Percentiles rank a stretch among this genome's conserved stretches.
Evolutionary conservation across 2,329 filamentous ascomycete genomes (phyloP).

Genomic region (Ophiocordyceps camponoti-floridani): DNA sequence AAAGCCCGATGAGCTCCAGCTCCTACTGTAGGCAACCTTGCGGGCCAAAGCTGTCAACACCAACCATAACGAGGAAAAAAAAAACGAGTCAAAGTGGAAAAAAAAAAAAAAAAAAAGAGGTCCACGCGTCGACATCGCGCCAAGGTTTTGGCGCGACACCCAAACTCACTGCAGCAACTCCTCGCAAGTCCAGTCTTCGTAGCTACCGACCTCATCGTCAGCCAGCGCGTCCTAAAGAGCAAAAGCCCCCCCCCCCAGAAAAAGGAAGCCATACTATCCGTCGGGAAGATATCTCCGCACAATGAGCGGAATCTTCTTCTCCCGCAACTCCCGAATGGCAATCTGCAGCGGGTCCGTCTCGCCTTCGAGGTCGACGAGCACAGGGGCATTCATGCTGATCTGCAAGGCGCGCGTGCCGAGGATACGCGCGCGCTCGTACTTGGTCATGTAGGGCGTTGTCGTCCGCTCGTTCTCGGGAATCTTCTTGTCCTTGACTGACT

Average conservation of each 20-base stretch:
- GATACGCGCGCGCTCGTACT: slow-evolving; percentile 91
- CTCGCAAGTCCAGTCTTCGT: slow-evolving; percentile 98
- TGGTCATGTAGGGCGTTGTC: slow-evolving; percentile 98
- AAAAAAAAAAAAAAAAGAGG: no score
- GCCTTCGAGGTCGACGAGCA: slow-evolving; percentile 89
- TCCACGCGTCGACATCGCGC: no score
- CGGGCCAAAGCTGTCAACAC: no score
- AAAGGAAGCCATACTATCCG: slow-evolving; percentile 46
- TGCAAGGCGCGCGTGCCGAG: slow-evolving; percentile 85
- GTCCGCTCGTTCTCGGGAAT: slow-evolving; percentile 74
- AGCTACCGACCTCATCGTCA: slow-evolving; percentile 31
- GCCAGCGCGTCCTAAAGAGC: background rate
- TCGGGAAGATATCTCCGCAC: slow-evolving; percentile 91
- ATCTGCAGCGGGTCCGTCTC: slow-evolving; percentile 97
- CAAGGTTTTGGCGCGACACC: no score
- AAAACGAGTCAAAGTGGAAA: no score
- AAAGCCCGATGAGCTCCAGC: no score
- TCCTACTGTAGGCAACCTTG: no score
- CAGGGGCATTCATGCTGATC: slow-evolving; percentile 97
- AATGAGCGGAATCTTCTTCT: slow-evolving; percentile 97
- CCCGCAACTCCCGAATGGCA: slow-evolving; percentile 87
- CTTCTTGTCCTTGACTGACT: slow-evolving; percentile 60
- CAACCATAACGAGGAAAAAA: no score
- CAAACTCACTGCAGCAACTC: slow-evolving; percentile 59
- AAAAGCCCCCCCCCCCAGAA: no score